A percentile compares a stretch with the other conserved stretches of the same genome.
These are phyloP conservation scores for Metschnikowia arizonensis DNA, from an alignment of 805 yeast genomes.

Conservation along the genomic window DNA sequence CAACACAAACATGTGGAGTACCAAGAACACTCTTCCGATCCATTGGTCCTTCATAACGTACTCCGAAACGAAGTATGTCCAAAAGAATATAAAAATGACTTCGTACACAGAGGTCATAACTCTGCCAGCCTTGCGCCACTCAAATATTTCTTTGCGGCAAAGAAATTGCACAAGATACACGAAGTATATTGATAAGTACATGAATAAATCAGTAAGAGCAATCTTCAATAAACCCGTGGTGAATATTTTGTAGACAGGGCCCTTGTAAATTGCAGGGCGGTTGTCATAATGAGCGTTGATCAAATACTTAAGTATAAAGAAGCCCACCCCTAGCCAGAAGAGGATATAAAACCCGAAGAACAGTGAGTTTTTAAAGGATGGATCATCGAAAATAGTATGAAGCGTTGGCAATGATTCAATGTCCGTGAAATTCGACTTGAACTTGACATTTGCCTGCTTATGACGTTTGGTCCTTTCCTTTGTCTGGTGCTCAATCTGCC, in stretches of 20 bases:
- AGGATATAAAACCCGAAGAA: slow-evolving; percentile 81
- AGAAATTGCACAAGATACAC: slow-evolving; percentile 56
- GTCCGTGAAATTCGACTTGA: slow-evolving; percentile 26
- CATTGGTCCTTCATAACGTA: slow-evolving; percentile 59
- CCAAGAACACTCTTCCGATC: slow-evolving; percentile 84
- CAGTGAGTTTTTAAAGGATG: slow-evolving; percentile 38
- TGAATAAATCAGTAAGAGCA: slow-evolving; percentile 65
- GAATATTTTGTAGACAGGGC: slow-evolving; percentile 57
- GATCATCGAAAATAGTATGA: slow-evolving; percentile 52
- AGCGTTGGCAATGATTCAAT: slow-evolving; percentile 16
- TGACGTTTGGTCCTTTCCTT: slow-evolving; percentile 10
- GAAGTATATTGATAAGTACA: slow-evolving; percentile 69
- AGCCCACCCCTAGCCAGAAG: slow-evolving; percentile 66
- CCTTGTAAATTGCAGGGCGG: slow-evolving; percentile 43
- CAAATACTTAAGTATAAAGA: slow-evolving; percentile 49
- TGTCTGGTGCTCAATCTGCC: slow-evolving; percentile 9
- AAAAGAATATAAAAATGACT: slow-evolving; percentile 46
- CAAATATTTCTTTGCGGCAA: slow-evolving; percentile 41
- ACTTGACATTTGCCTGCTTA: slow-evolving; percentile 24
- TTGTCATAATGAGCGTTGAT: slow-evolving; percentile 48
- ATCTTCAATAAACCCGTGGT: slow-evolving; percentile 59
- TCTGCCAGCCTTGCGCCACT: slow-evolving; percentile 69
- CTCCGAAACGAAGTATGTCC: slow-evolving; percentile 52
- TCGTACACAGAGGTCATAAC: slow-evolving; percentile 55
- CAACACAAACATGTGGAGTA: slow-evolving; percentile 79